Base-by-base conservation (phyloP, 2,329 filamentous ascomycete species). In the Neofusicoccum sp. region DNA sequence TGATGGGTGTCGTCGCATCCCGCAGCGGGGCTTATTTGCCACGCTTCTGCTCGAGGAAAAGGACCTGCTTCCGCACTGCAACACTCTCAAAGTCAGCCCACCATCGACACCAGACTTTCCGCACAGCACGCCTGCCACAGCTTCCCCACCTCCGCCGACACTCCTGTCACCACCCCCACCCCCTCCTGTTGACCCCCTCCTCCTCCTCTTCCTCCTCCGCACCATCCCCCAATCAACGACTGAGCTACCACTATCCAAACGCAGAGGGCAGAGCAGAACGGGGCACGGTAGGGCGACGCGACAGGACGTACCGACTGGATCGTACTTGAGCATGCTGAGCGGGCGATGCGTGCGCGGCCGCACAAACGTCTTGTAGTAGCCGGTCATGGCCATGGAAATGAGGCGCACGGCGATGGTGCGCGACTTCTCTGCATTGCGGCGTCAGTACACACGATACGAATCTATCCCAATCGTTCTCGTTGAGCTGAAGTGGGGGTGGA, bases 321-420 rank as follows among this genome's bases (percentile, higher is more conserved):
- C 95, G 80, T 99, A 99, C 83, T 99, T 99, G 71, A 99, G 83
- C 92, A 99, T 95, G 81, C 93, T 96, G 80, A 99, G 86, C 63
- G 96, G 93, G 48, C 89, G 84, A 66, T 93, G 85, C 34, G 86
- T 85, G 70, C 95, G 89, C 11, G 93, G 93, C 64, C 96, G 89
- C 70, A 89, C 85, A 78, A 96, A 88, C 61, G 92, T 96, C 79
- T 94, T 93, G 84, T 94, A 99, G 85, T 93, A 99, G 73, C 95
- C 95, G 31, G 95, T 99, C 89, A 97, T 89, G 76, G 95, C 95
- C 95, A 99, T 99, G 67, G 93, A 97, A 77, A 99, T 84, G 69
- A 99, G 89, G 76, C 95, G 93, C 77, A 97, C 94, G 75, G 91
- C 87, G 76, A 99, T 89, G 69, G 94, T 89, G 77, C 96, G 92